Percentiles rank a stretch among this genome's conserved stretches.
phyloP scores from a whole-genome alignment of 352 stramenopile genomes.

The Globisporangium emineosum region DNA sequence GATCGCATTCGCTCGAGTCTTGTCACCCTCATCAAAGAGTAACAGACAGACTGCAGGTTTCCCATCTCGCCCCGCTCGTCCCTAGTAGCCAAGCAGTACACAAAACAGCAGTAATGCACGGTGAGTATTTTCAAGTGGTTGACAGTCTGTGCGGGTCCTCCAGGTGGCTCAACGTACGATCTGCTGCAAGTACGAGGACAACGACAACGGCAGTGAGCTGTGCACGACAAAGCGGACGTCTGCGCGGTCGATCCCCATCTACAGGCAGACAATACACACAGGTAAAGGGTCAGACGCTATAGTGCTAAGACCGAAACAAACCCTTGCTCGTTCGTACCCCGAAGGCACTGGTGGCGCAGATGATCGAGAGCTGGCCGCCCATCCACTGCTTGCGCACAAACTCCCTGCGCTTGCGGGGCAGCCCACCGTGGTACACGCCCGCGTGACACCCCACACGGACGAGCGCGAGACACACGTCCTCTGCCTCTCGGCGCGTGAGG shows the following conservation, averaged over 20 bases:
- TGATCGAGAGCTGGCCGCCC: slow-evolving; percentile 61
- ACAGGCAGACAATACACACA: slow-evolving; percentile 4
- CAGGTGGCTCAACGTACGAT: slow-evolving; percentile 39
- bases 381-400: slow-evolving; percentile 83
- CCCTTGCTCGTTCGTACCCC: slow-evolving; percentile 33
- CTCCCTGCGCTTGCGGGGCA: slow-evolving; percentile 51
- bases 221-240: slow-evolving; percentile 80
- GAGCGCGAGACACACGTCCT: slow-evolving; percentile 51
- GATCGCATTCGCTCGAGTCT: slow-evolving; percentile 40
- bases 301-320: not conserved
- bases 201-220: slow-evolving; percentile 58
- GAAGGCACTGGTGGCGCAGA: slow-evolving; percentile 79
- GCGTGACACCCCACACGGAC: slow-evolving; percentile 48
- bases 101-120: not conserved
- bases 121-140: not conserved
- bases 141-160: not conserved
- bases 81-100: slow-evolving; percentile 25
- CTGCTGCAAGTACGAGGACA: slow-evolving; percentile 73
- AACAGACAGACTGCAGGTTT: slow-evolving; percentile 47
- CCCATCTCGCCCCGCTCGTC: slow-evolving; percentile 65
- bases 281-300: not conserved
- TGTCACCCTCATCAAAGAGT: slow-evolving; percentile 60
- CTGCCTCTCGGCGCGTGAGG: slow-evolving; percentile 66
- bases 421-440: slow-evolving; percentile 68
- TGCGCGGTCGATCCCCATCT: slow-evolving; percentile 81